phyloP scores from a whole-genome alignment of 2,329 filamentous ascomycete genomes.

The Rhynchosporium agropyri region DNA sequence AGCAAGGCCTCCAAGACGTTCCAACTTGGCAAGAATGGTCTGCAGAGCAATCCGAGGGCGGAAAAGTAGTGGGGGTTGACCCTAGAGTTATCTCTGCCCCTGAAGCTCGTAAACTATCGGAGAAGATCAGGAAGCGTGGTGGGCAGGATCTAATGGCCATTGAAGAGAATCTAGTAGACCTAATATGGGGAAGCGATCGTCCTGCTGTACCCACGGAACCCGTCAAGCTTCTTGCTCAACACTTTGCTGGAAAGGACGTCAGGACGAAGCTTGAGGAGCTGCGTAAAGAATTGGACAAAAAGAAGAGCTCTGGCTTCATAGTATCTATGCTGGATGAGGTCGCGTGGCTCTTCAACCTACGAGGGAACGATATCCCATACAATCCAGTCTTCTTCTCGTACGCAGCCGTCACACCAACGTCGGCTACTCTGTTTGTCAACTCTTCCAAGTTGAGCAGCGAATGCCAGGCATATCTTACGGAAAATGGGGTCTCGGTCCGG shows the following conservation, averaged over 20 bases:
- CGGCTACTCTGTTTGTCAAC: conserved; percentile 83
- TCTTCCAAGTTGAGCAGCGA: conserved; percentile 72
- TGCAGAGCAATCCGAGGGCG: conserved; percentile 80
- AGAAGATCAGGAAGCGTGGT: conserved; percentile 85
- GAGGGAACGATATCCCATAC: conserved; percentile 93
- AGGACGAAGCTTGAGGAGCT: conserved; percentile 82
- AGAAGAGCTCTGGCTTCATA: conserved; percentile 83
- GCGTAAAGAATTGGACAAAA: conserved; percentile 89
- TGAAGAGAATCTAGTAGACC: conserved; percentile 82
- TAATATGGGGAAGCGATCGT: conserved; percentile 78
- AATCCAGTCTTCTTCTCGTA: conserved; percentile 99
- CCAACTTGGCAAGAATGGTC: conserved; percentile 98
- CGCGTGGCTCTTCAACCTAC: conserved; percentile 97
- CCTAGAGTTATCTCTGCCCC: conserved; percentile 79
- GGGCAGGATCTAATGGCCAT: conserved; percentile 76
- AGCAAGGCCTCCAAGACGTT: conserved; percentile 90
- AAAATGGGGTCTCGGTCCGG: conserved; percentile 71
- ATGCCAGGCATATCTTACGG: conserved; percentile 68
- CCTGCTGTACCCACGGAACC: conserved; percentile 76
- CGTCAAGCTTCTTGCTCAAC: conserved; percentile 69
- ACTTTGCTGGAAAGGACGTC: conserved; percentile 81
- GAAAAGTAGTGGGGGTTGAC: conserved; percentile 89
- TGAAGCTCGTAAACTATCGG: conserved; percentile 73
- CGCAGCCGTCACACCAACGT: conserved; percentile 77
- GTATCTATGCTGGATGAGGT: conserved; percentile 96